phyloP scores from a whole-genome alignment of 2,329 filamentous ascomycete genomes.

The Curvularia eragrostidis region DNA sequence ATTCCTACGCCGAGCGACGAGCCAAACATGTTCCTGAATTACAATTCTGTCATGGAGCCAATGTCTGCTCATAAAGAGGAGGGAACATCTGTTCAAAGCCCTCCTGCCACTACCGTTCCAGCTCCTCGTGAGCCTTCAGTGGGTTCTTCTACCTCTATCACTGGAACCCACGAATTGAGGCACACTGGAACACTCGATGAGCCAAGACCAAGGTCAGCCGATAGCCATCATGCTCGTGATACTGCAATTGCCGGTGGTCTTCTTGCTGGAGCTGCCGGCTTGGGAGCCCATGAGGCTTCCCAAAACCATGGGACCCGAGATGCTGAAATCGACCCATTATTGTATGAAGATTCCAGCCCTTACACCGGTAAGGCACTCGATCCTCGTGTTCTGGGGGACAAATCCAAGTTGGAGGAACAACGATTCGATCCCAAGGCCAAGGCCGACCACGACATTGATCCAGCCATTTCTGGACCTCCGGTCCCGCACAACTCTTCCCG shows the following conservation, averaged over 20 bases:
- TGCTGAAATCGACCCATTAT: constrained; percentile 14
- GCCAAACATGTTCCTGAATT: constrained; percentile 32
- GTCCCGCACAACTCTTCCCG: constrained; percentile 9
- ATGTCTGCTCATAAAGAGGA: neutral
- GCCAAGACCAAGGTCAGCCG: constrained; percentile 25
- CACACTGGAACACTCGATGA: constrained; percentile 35
- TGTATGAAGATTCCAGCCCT: constrained; percentile 30
- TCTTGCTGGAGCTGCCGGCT: constrained; percentile 32
- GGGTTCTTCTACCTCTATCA: neutral
- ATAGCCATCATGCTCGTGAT: constrained; percentile 37
- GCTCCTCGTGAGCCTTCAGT: constrained; percentile 1
- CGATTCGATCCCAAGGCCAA: constrained; percentile 28
- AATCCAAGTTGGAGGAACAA: constrained; percentile 26
- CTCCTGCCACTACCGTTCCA: constrained; percentile 2
- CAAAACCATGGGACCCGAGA: constrained; percentile 25
- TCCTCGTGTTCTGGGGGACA: constrained; percentile 33
- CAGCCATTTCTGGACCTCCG: constrained; percentile 20
- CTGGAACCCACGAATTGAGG: constrained; percentile 28
- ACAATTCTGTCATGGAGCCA: constrained; percentile 16
- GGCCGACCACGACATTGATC: constrained; percentile 12
- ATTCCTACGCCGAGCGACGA: constrained; percentile 41
- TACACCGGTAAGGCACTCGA: constrained; percentile 39
- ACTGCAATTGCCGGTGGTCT: constrained; percentile 38
- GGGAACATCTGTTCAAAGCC: neutral
- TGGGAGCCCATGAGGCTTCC: constrained; percentile 27